Percentiles rank a stretch among this genome's conserved stretches.
phyloP scores from a whole-genome alignment of 139 green algal species.

The Medakamo hakoo region DNA sequence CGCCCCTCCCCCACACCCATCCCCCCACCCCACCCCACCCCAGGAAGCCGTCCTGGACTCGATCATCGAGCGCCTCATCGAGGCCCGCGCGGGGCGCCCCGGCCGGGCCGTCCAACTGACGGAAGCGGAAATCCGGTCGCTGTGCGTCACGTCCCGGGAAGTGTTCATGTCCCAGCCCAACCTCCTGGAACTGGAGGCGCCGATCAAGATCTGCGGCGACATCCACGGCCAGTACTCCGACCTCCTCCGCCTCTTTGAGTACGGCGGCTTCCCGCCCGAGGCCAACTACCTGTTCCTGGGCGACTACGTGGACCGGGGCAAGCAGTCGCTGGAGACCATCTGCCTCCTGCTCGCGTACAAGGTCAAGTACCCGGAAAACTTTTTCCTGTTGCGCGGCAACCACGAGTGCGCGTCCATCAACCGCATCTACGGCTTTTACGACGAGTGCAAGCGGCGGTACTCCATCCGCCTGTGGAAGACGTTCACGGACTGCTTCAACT shows the following conservation, averaged over 20 bases:
- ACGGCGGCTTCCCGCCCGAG: conserved; percentile 94
- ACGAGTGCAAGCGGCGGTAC: conserved; percentile 98
- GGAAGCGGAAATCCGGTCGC: conserved; percentile 75
- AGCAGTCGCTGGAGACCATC: conserved; percentile 98
- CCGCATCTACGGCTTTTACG: conserved; percentile 99
- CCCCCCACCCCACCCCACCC: background rate
- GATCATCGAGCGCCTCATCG: conserved; percentile 82
- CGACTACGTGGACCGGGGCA: conserved; percentile 97
- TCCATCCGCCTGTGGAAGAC: conserved; percentile 98
- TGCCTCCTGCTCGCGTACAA: conserved; percentile 98
- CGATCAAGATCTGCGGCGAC: conserved; percentile 99
- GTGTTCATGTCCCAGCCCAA: conserved; percentile 95
- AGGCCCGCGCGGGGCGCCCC: conserved; percentile 67
- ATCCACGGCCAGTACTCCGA: conserved; percentile 99
- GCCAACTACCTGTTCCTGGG: conserved; percentile 99
- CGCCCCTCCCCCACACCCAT: too few relatives aligned
- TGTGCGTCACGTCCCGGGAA: conserved; percentile 84
- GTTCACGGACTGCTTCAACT: conserved; percentile 99
- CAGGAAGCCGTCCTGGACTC: conserved; percentile 68
- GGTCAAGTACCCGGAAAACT: conserved; percentile 99
- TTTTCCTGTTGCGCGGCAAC: conserved; percentile 96
- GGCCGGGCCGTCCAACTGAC: conserved; percentile 90
- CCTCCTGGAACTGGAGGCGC: conserved; percentile 93
- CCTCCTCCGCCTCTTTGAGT: conserved; percentile 95
- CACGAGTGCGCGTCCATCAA: conserved; percentile 98